Percentiles rank a stretch among this genome's conserved stretches.
Conservation (phyloP, 495 filamentous ascomycete species). For the Penicillium cosmopolitanum region DNA sequence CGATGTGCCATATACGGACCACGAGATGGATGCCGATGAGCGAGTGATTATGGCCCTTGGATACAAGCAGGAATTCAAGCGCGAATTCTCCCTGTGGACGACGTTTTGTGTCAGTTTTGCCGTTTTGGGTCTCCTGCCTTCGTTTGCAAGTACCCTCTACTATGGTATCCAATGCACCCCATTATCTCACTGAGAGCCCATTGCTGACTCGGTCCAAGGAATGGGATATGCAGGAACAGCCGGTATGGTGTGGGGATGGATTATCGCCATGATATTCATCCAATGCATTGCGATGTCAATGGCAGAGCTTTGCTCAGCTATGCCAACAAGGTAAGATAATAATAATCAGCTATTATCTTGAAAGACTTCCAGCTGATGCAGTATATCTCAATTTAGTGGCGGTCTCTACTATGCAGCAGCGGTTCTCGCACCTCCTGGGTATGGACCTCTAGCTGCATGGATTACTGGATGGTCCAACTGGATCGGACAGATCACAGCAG, state of each 20-base stretch:
- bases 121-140: slow-evolving; percentile 72
- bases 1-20: slow-evolving; percentile 61
- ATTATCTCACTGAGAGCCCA: not conserved
- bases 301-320: slow-evolving; percentile 68
- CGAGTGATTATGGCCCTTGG: slow-evolving; percentile 70
- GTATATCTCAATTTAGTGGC: slow-evolving; percentile 48
- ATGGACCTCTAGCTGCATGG: slow-evolving; percentile 76
- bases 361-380: not conserved
- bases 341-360: not conserved
- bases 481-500: slow-evolving; percentile 70
- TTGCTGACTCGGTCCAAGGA: slow-evolving; percentile 34
- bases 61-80: slow-evolving; percentile 81
- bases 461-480: slow-evolving; percentile 78
- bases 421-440: slow-evolving; percentile 76
- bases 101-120: slow-evolving; percentile 81
- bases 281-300: slow-evolving; percentile 71
- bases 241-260: slow-evolving; percentile 85
- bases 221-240: slow-evolving; percentile 82
- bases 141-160: slow-evolving; percentile 73
- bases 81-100: slow-evolving; percentile 82
- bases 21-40: slow-evolving; percentile 63
- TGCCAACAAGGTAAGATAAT: slow-evolving; percentile 60
- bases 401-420: slow-evolving; percentile 80
- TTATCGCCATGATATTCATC: slow-evolving; percentile 75
- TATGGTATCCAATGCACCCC: slow-evolving; percentile 52